Evolutionary conservation across 441 rosid genomes (phyloP).

Genomic region (Manihot esculenta): DNA sequence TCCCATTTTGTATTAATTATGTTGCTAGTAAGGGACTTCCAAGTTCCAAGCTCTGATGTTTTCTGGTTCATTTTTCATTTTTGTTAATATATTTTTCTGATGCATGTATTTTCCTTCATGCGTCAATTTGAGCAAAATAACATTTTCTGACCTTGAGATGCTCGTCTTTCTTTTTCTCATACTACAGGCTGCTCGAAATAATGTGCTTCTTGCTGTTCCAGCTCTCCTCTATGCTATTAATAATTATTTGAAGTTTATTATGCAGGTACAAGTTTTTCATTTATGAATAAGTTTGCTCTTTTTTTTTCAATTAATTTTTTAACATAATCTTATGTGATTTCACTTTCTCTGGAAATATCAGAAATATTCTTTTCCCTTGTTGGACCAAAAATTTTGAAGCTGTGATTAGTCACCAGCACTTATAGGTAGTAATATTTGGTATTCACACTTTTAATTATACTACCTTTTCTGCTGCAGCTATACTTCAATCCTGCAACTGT

Average conservation of each 20-base stretch:
- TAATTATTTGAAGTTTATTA: conserved; percentile 85
- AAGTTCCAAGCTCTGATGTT: too few species aligned
- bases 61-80: too few species aligned
- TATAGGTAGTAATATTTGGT: background rate
- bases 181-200: conserved; percentile 82
- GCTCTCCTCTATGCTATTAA: conserved; percentile 89
- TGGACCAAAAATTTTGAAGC: background rate
- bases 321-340: background rate
- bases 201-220: conserved; percentile 92
- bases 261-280: conserved; percentile 64
- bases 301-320: too few species aligned
- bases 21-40: too few species aligned
- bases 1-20: too few species aligned
- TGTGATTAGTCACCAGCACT: background rate
- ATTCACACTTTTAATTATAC: background rate
- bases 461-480: conserved; percentile 54
- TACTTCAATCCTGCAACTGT: conserved; percentile 97
- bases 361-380: background rate
- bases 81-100: too few species aligned
- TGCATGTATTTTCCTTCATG: too few species aligned
- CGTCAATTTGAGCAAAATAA: too few species aligned
- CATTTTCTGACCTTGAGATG: background rate
- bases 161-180: conserved; percentile 1
- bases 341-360: conserved; percentile 1
- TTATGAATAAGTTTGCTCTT: background rate